A percentile compares a stretch with the other conserved stretches of the same genome.
These are phyloP conservation scores for Quercus gilva DNA, from an alignment of 306 rosid species.

Conservation along the genomic window DNA sequence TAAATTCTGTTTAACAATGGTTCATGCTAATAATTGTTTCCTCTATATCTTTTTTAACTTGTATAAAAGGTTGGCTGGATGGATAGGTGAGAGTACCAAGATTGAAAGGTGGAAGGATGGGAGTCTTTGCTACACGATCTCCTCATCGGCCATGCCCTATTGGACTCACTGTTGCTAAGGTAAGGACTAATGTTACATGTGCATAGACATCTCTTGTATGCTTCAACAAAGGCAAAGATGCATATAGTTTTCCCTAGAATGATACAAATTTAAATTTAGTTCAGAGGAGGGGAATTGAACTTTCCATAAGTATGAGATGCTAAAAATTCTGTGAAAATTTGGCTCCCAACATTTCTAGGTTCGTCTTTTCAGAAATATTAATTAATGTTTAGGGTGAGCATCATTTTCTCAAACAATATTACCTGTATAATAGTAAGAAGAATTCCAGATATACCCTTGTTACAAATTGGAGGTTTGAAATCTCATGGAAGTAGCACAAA, in stretches of 20 bases:
- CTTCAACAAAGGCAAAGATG: background rate
- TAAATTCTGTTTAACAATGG: constrained; percentile 10
- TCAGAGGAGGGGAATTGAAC: constrained; percentile 1
- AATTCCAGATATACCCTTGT: background rate
- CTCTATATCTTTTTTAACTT: constrained; percentile 20
- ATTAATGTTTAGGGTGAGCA: background rate
- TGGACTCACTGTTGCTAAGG: constrained; percentile 95
- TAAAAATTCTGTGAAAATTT: background rate
- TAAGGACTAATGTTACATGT: constrained; percentile 22
- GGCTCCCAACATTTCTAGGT: background rate
- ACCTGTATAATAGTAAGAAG: background rate
- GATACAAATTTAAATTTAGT: background rate
- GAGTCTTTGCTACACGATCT: constrained; percentile 89
- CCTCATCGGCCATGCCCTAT: constrained; percentile 98
- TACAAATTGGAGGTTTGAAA: background rate
- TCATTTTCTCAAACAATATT: background rate
- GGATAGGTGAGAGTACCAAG: constrained; percentile 92
- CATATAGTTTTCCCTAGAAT: background rate
- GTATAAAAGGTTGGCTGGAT: constrained; percentile 40
- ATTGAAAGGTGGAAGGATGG: constrained; percentile 78
- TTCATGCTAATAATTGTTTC: constrained; percentile 7
- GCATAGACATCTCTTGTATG: constrained; percentile 1
- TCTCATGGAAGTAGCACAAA: background rate
- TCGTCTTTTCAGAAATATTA: background rate
- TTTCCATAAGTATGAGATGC: background rate